Evolutionary conservation across 164 flowering plant species (phyloP).

Genomic region (Cinnamomum micranthum): DNA sequence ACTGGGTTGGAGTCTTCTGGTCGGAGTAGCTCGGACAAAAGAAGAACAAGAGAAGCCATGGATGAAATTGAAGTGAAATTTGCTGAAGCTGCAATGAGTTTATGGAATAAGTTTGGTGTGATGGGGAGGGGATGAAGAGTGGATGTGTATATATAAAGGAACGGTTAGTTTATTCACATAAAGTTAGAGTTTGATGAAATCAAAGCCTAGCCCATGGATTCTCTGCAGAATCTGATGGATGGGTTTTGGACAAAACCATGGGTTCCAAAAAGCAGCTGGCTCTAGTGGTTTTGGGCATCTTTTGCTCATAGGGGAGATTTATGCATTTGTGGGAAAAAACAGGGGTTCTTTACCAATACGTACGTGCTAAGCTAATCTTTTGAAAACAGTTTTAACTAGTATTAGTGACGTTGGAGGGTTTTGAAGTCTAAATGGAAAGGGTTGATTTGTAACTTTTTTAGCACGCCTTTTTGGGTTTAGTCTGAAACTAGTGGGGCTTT

Average conservation of each 20-base stretch:
- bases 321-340: not conserved
- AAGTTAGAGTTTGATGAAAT: not conserved
- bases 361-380: no score
- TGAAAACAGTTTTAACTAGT: no score
- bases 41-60: slow-evolving; percentile 21
- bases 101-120: not conserved
- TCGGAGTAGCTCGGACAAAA: slow-evolving; percentile 17
- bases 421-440: no score
- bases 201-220: not conserved
- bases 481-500: no score
- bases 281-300: not conserved
- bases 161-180: not conserved
- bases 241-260: not conserved
- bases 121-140: not conserved
- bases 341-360: not conserved
- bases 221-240: not conserved
- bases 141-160: not conserved
- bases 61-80: not conserved
- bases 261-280: not conserved
- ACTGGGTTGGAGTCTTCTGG: slow-evolving; percentile 3
- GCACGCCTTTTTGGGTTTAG: no score
- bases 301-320: not conserved
- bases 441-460: no score
- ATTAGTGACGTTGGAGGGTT: no score
- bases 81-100: not conserved